These are phyloP conservation scores for Trichosporon faecale DNA, from an alignment of 1,284 basidiomycete species.

Conservation along the genomic window DNA sequence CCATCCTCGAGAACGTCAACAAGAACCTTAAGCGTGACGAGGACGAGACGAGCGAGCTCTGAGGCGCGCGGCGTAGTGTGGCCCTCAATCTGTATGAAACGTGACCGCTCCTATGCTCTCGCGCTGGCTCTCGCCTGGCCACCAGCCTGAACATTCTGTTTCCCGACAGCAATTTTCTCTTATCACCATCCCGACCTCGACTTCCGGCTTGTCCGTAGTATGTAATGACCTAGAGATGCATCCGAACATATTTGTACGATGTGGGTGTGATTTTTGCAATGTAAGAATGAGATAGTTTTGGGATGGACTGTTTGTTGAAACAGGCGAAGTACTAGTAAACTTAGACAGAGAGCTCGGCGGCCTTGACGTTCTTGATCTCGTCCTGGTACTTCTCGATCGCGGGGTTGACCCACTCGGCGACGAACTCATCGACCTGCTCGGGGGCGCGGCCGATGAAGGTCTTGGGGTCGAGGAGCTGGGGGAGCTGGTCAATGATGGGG, in stretches of 20 bases:
- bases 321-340: neutral
- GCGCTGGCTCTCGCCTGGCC: too few relatives aligned
- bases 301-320: neutral
- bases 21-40: neutral
- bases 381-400: conserved; percentile 66
- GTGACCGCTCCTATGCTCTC: neutral
- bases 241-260: conserved; percentile 11
- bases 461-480: conserved; percentile 65
- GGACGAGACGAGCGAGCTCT: neutral
- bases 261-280: neutral
- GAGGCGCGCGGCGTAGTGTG: neutral
- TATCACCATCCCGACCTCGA: neutral
- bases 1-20: neutral
- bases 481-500: conserved; percentile 57
- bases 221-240: conserved; percentile 12
- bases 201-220: neutral
- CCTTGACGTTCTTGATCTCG: conserved; percentile 62
- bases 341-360: conserved; percentile 58
- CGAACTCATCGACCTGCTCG: conserved; percentile 85
- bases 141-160: neutral
- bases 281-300: neutral
- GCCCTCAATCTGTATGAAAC: too few relatives aligned
- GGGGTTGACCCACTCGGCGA: conserved; percentile 85
- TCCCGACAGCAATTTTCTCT: neutral
- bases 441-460: conserved; percentile 89